Base-by-base conservation (phyloP, 768 basidiomycete species). In the Cystoderma amianthinum region DNA sequence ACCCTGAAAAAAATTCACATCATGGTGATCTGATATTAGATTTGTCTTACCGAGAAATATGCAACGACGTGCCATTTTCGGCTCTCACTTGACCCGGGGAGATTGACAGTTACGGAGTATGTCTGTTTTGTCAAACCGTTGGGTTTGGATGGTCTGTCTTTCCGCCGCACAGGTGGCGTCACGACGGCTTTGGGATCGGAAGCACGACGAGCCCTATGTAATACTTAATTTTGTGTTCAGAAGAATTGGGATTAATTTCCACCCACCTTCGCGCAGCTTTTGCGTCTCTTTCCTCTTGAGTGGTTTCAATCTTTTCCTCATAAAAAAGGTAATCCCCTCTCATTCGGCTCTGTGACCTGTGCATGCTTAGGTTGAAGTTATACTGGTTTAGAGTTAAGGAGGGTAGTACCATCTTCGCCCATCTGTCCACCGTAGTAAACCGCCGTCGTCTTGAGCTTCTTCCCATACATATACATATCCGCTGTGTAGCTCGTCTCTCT, bases 381-480 rank as follows among this genome's bases (percentile, higher is more conserved):
- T 42, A 16, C 32, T 33, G 22, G 37, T 30, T 21, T 23, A 39
- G 19, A 17, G 42, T 64, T n/a, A n/a, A n/a, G n/a, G n/a, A n/a
- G n/a, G n/a, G n/a, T n/a, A n/a, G 36, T 57, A 80, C 86, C 86
- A 89, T 63, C 86, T 67, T 47, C 84, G 68, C 11, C 86, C 86
- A 54, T 89, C 86, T 13, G 86, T 89, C 86, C 86, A 88, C 18
- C 86, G 72, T 43, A 87, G 65, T 25, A 85, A 62, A 13, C 68
- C 67, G 5, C 77, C 79, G 37, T 81, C 82, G 37, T 85, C 85
- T 48, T 83, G 85, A 3, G 84, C 82, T 57, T 89, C 86, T 51
- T 89, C 85, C 86, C 86, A 89, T 28, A 89, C 86, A 50, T 86
- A 89, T 32, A 89, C 74, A 45, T 87, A 83, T 2, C 86, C 86